These are phyloP conservation scores for Jamesozyma jinghongensis DNA, from an alignment of 805 yeast genomes.

Conservation along the genomic window DNA sequence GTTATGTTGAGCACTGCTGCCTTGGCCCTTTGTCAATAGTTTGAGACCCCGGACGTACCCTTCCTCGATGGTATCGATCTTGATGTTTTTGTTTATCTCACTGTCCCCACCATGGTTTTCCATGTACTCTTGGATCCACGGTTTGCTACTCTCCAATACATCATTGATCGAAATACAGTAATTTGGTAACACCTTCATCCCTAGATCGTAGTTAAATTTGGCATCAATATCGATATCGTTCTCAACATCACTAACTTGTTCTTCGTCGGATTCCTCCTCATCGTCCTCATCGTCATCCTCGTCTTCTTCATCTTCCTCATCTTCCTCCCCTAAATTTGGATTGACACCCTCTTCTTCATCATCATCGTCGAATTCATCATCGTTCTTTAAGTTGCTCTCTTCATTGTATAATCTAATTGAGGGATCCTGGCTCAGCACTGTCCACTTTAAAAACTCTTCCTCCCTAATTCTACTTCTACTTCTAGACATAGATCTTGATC, in stretches of 20 bases:
- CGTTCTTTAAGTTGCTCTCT: conserved; percentile 9
- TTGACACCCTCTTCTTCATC: conserved; percentile 8
- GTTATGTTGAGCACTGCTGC: conserved; percentile 14
- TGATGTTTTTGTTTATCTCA: conserved; percentile 25
- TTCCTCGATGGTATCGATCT: conserved; percentile 17
- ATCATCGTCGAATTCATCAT: conserved; percentile 14
- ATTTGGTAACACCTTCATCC: conserved; percentile 28
- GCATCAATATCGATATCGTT: conserved; percentile 27
- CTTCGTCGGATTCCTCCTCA: conserved; percentile 34
- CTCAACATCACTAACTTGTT: conserved; percentile 32
- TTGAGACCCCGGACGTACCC: conserved; percentile 22
- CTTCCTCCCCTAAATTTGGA: conserved; percentile 11
- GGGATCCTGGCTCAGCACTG: conserved; percentile 66
- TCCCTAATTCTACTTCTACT: conserved; percentile 21
- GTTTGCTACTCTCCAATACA: conserved; percentile 26
- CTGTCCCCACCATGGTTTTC: conserved; percentile 25
- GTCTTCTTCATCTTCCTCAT: conserved; percentile 6
- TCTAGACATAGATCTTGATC: conserved; percentile 28
- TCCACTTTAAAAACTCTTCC: conserved; percentile 45
- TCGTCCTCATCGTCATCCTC: conserved; percentile 4
- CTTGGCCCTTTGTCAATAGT: conserved; percentile 11
- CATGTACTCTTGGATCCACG: conserved; percentile 25
- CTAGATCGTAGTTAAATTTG: conserved; percentile 27
- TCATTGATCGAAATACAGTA: conserved; percentile 22
- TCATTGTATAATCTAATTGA: conserved; percentile 44